Evolutionary conservation across 1,284 basidiomycete genomes (phyloP).

Genomic region (Boletellus deceptivus): DNA sequence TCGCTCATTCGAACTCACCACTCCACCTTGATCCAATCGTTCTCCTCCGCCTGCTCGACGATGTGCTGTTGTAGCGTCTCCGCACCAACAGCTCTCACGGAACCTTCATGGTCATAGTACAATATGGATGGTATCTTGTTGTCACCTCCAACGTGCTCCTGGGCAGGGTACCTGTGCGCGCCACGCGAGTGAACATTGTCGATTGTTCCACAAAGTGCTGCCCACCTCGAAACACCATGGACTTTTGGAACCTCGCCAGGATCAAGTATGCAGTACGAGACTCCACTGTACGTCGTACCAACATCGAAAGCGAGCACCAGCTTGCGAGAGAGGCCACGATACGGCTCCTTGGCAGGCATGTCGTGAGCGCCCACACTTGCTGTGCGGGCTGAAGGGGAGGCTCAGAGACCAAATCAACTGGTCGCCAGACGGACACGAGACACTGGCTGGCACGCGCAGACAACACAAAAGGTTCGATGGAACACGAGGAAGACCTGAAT

Average conservation of each 20-base stretch:
- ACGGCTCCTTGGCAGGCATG: conserved; percentile 31
- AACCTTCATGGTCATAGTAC: conserved; percentile 47
- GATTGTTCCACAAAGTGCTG: background rate
- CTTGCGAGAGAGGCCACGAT: conserved; percentile 36
- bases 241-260: conserved; percentile 51
- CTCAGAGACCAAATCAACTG: too few species aligned
- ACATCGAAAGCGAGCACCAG: conserved; percentile 50
- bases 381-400: background rate
- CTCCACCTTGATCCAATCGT: conserved; percentile 46
- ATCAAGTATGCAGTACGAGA: conserved; percentile 42
- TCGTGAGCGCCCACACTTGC: background rate
- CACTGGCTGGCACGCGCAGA: too few species aligned
- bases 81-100: conserved; percentile 37
- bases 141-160: conserved; percentile 39
- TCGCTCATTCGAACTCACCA: conserved; percentile 40
- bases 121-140: conserved; percentile 56
- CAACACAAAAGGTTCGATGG: too few species aligned
- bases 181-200: background rate
- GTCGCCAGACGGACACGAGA: too few species aligned
- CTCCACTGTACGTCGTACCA: conserved; percentile 53
- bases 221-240: conserved; percentile 1
- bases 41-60: conserved; percentile 44
- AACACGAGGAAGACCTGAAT: too few species aligned
- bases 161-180: conserved; percentile 32
- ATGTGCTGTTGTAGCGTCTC: conserved; percentile 48